Base-by-base conservation (phyloP, 306 rosid genomes). In the Mimosa pudica region DNA sequence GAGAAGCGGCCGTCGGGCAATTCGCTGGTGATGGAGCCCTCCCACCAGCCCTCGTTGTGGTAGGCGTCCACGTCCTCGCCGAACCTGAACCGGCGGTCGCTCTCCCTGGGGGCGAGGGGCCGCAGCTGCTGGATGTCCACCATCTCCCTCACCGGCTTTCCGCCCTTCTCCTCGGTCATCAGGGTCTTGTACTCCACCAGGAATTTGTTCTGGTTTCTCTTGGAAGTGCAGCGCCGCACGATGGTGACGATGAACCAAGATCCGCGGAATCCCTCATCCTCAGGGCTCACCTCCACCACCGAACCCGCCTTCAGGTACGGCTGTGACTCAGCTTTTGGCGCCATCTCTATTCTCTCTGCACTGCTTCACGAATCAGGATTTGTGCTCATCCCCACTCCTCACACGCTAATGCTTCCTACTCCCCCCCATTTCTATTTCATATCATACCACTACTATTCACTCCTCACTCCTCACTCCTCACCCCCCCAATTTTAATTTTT, bases 21-120 rank as follows among this genome's bases (percentile, higher is more conserved):
- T 16, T 63, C 84, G 20, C 73, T 4, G 0, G 86, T 79, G 0
- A 90, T 79, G 51, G 66, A 70, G 46, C 91, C 94, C 74, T 84
- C 88, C 94, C 94, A 90, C 94, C 94, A 90, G 35, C 94, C 94
- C 0, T 88, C 94, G 7, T 90, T 79, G 71, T 81, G 80, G 80
- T 13, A 86, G 0, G 89, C 94, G 36, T 90, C 94, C 36, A 90
- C 91, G 61, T 88, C 86, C 7, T 90, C 90, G 33, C 94, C 94
- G 46, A 79, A 77, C 77, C 72, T 84, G 83, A 86, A 84, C 10
- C 47, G 73, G 18, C 58, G 55, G 35, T 17, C 35, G 12, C 76
- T 6, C 70, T 84, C 89, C 45, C n/a, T 3, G 3, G 86, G 89
- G 0, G 81, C 90, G 5, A 63, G 45, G 7, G 91, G 94, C 4